Evolutionary conservation across 148 eudicot species (phyloP), one percentile per base, ranked within the genome.

Genomic region (Pharnaceum exiguum): DNA sequence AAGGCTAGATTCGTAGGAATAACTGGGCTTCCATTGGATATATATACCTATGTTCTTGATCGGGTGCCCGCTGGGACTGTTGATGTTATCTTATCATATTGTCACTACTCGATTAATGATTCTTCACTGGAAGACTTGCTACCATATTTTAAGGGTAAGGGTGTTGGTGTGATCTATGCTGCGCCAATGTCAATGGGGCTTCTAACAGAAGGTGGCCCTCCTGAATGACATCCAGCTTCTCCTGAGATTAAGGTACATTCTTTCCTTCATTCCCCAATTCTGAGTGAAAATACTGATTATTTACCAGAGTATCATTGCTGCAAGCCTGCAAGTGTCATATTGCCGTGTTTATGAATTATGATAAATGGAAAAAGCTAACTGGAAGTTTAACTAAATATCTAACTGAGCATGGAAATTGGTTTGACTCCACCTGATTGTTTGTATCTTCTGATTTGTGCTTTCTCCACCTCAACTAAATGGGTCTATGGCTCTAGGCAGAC

Each of bases 191-290:
- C 99, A 45, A 94, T 94, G 99, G 99, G 99, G 33, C 99, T 94
- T 78, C 96, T 82, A 61, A 94, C 99, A 4, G 99, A 86, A 64
- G 72, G 49, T 65, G 99, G 96, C 32, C 91, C 95, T 59, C 99
- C 99, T 10, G 91, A 83, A 38, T 89, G 99, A 96, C 99, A 94
- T 71, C 99, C 99, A 62, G 99, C 99, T 67, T 77, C 99, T 39
- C 60, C 77, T 32, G 95, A 83, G 62, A 74, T 94, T 29, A 83
- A 89, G 95, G 99, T 89, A 27, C 32, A 52, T 56, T 33, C 29
- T 51, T 30, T 56, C 51, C 22, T 24, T 54, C 32, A 17, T 27
- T 44, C 12, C 35, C 15, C 43, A 10, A 16, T 29, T 35, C 36
- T 23, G 45, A 24, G n/a, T n/a, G n/a, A n/a, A n/a, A n/a, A n/a